Base-by-base conservation (phyloP, 2,329 filamentous ascomycete genomes). In the Aureobasidium pullulans region DNA sequence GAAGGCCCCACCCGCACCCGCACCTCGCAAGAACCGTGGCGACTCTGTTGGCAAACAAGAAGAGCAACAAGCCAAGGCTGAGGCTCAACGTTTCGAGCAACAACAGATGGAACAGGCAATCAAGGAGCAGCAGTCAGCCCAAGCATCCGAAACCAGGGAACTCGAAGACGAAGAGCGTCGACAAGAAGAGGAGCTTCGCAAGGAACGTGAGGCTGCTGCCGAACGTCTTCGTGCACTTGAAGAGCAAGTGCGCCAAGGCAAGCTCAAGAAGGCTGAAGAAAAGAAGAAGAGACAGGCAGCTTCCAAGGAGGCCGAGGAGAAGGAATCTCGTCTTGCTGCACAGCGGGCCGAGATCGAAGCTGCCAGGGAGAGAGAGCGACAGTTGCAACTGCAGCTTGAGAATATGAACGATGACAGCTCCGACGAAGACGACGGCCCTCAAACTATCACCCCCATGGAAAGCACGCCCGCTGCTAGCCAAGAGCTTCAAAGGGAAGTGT, bases 221-320 rank as follows among this genome's bases (percentile, higher is more conserved):
- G 88, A 89, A 63, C 90, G 92, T 53, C 81, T 97, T 28, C 90
- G 86, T 70, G 91, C 90, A 15, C 83, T 99, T 8, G 92, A 99
- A 73, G 91, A 97, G 71, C 91, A 96, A 73, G 91, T 97, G 56
- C 87, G 86, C 63, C 89, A 92, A 70, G 90, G 92, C 68, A 99
- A 97, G 77, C 77, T 97, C 56, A 93, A 90, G 79, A 97, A 96
- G 75, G 89, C 95, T 66, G 94, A 99, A 72, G 94, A 96, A 76
- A 96, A 96, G 79, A 89, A 87, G 63, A 87, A 84, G 67, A 94
- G 91, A 78, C 92, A 96, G 76, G 93, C 90, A 23, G 91, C 91
- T 9, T 80, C 89, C 68, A 88, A 88, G 52, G 90, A 94, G 66
- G 84, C 91, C 7, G 93, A 90, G 73, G 90, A 96, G 67, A 92